Base-by-base conservation (phyloP, 2,329 filamentous ascomycete species). In the Sporothrix globosa region DNA sequence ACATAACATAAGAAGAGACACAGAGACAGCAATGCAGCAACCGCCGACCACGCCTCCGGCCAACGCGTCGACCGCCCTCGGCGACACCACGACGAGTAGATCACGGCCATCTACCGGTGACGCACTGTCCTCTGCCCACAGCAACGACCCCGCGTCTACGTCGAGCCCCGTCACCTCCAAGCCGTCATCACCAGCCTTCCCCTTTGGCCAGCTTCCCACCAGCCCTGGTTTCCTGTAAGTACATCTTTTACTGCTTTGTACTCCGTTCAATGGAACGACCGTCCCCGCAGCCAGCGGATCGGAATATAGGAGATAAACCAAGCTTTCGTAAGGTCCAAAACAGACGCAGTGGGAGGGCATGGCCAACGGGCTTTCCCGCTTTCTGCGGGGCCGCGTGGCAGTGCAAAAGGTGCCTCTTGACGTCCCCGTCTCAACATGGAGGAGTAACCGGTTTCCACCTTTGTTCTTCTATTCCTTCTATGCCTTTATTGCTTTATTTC, bases 341-440 rank as follows among this genome's bases (percentile, higher is more conserved):
- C 19, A 48, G 21, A 30, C 21, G 19, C 4, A 13, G 61, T 50
- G 17, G 17, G 19, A 50, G 27, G 50, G 65, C 41, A 60, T 9
- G 27, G 34, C 72, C 72, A 72, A 72, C 72, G 54, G 69, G 69
- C 71, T 52, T 46, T 21, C 44, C 68, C 68, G 66, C 60, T 70
- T 71, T 71, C 72, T 73, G 71, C 73, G 73, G 73, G 72, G 69
- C 72, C 54, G 71, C 50, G 73, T 73, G 73, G 73, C 73, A 73
- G 73, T 73, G 73, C 73, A 73, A 69, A 48, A 63, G 13, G 24
- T 14, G 34, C 48, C 27, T 50, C 10, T 66, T 17, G 27, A 66
- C 46, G 46, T 39, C 46, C 46, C 46, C 39, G 63, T 52, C 14
- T n/a, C 7, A 44, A 21, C 46, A 39, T 21, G 27, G 24, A 50